Base-by-base conservation (phyloP, 257 asterid genomes). In the Penstemon barbatus region DNA sequence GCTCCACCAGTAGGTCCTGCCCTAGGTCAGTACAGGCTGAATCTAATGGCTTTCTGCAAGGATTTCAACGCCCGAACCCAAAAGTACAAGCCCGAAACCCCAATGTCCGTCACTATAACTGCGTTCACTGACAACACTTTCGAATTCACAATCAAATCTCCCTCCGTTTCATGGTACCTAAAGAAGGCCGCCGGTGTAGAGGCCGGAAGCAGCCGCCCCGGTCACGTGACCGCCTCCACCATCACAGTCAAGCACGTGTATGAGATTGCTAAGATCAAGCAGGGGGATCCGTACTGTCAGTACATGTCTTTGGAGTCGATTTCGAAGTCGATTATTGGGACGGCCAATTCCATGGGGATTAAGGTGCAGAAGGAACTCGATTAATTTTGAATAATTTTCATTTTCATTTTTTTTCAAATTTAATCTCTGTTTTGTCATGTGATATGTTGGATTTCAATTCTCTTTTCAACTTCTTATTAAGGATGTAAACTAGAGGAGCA, bases 1-100 rank as follows among this genome's bases (percentile, higher is more conserved):
- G 98, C 92, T 0, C 97, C 97, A 3, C 97, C 96, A 1, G 96
- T 92, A 0, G 98, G 98, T 0, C 97, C 97, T 2, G 95, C 95
- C 1, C 67, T 87, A 36, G 97, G 96, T 74, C 96, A 89, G 71
- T 91, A 89, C 89, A 73, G 95, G 57, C 70, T 91, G 58, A 91
- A 91, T 74, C 88, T 86, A 15, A 89, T 91, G 98, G 94, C 96
- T 40, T 91, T 91, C 81, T 91, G 96, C 84, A 89, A 91, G 79
- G 96, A 91, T 58, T 90, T 88, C 81, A 90, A 90, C 51, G 95
- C 92, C 39, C 74, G 95, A 46, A 91, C 98, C 59, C 96, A 91
- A 70, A 91, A 89, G 62, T 89, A 82, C 92, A 91, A 87, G 83
- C 72, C 92, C 4, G 96, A 90, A 5, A 83, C 92, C 8, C 98